A percentile compares a stretch with the other conserved stretches of the same genome.
These are phyloP conservation scores for Solanum piurae DNA, from an alignment of 257 asterid species.

Conservation along the genomic window DNA sequence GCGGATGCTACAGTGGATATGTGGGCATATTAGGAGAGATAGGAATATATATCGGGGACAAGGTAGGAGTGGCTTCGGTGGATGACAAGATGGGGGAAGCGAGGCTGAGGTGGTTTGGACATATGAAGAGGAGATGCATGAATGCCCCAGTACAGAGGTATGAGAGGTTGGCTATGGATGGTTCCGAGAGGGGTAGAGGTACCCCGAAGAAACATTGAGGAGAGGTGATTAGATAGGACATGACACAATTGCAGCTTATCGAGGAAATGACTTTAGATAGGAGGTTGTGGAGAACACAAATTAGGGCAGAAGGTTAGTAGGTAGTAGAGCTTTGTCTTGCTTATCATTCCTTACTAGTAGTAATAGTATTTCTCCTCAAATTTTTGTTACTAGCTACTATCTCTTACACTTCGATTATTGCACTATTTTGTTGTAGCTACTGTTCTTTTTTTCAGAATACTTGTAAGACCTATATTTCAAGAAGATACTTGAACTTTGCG, in stretches of 20 bases:
- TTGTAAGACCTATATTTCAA: not conserved
- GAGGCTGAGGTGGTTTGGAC: not conserved
- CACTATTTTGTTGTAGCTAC: not conserved
- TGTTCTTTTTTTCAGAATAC: not conserved
- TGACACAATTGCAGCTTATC: not conserved
- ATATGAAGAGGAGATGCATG: not conserved
- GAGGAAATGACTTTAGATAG: not conserved
- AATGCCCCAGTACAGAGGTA: not conserved
- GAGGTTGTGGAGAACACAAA: not conserved
- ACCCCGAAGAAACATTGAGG: not conserved
- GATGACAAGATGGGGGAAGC: not conserved
- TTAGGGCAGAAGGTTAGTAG: not conserved
- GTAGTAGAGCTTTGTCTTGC: not conserved
- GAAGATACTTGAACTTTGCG: not conserved
- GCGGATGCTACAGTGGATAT: not conserved
- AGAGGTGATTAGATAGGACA: not conserved
- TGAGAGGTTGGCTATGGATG: not conserved
- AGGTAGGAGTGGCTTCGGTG: not conserved
- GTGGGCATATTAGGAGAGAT: not conserved
- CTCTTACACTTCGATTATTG: not conserved
- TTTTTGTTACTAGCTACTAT: not conserved
- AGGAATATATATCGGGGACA: not conserved
- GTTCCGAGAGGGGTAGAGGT: not conserved
- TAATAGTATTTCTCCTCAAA: not conserved
- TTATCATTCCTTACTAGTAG: not conserved